Base-by-base conservation (phyloP, 2,329 filamentous ascomycete species). In the Blastomyces silverae region DNA sequence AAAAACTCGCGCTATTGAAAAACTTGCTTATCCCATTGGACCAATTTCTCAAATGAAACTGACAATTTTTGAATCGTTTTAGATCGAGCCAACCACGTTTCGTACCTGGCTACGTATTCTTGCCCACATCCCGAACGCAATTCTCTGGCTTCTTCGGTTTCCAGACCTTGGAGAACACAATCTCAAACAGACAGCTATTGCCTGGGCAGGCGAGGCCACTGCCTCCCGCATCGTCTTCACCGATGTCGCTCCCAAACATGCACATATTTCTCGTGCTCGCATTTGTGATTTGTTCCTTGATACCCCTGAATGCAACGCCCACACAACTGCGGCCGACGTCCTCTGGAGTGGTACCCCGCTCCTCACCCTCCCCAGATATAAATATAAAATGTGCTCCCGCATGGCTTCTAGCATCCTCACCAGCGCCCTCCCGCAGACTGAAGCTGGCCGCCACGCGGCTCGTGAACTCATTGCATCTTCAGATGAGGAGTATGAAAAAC, bases 341-440 rank as follows among this genome's bases (percentile, higher is more conserved):
- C 82, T 99, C 7, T 99, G 94, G 94, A 95, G 90, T 62, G 95
- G 92, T 70, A 97, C 94, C 0, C 94, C 94, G 5, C 80, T 99
- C 28, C 82, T 99, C 37, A 99, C 94, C 0, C 82, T 94, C 39
- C 92, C 94, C 13, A 86, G 94, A 46, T 97, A 97, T 76, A 85
- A 89, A 61, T 97, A 97, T 79, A 99, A 99, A 78, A 99, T 99
- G 94, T 99, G 94, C 77, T 96, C 91, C 55, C 89, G 94, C 63
- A 99, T 99, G 89, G 94, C 93, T 7, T 92, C 94, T 7, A 96
- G 91, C 13, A 97, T 99, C 64, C 82, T 99, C 39, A 90, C 87
- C 68, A 94, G 94, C 20, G 94, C 94, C 0, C 79, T 99, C 3
- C 94, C 94, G 0, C 88, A 87, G 69, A 83, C 81, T 0, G 78